phyloP scores from a whole-genome alignment of 345 rosid species.

The Salix dunnii region DNA sequence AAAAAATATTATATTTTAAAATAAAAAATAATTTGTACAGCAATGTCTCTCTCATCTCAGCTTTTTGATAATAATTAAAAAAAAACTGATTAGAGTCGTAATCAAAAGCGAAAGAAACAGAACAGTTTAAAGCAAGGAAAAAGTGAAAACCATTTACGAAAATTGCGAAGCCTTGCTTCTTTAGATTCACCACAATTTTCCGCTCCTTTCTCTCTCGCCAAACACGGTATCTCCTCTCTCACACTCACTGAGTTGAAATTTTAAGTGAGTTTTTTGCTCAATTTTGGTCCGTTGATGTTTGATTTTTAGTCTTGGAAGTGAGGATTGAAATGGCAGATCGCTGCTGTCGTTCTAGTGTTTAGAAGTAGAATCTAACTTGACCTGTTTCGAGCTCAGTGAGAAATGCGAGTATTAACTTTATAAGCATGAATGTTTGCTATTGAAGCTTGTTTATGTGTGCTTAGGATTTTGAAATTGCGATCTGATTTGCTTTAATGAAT shows the following conservation, averaged over 20 bases:
- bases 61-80: no score
- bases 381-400: slow-evolving; percentile 2
- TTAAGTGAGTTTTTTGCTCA: neutral
- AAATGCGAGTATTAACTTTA: neutral
- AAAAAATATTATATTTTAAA: no score
- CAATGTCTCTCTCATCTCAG: no score
- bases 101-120: neutral
- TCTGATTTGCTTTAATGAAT: neutral
- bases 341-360: neutral
- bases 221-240: neutral
- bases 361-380: neutral
- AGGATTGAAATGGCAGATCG: slow-evolving; percentile 6
- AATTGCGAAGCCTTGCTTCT: neutral
- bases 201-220: neutral
- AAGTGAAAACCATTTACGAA: slow-evolving; percentile 3
- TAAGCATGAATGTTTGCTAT: neutral
- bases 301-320: neutral
- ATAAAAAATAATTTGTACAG: no score
- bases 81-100: neutral
- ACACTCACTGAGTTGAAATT: neutral
- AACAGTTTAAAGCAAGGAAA: neutral
- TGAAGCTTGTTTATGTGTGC: neutral
- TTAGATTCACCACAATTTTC: slow-evolving; percentile 9
- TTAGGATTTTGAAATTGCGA: neutral
- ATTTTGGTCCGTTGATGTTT: neutral